Evolutionary conservation across 2,329 filamentous ascomycete genomes (phyloP), one percentile per base, ranked within the genome.

Genomic region (Fusarium austroafricanum): DNA sequence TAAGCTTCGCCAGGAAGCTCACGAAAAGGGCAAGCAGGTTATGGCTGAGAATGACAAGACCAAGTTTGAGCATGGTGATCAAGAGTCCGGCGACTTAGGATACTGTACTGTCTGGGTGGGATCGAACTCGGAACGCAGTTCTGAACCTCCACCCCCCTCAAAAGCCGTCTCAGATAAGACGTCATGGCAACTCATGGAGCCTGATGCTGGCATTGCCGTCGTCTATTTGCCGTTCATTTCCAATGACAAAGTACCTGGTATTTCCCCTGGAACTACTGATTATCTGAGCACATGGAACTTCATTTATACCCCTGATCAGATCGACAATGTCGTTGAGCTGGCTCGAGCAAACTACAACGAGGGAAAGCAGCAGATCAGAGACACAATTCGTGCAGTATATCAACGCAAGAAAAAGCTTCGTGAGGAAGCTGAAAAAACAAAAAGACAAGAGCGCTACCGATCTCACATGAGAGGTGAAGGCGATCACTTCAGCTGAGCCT

Each of bases 271-370:
- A 23, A 87, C 86, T 4, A 92, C 88, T 53, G 93, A 97, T 62
- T 98, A 94, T 79, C 89, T 98, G 83, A 93, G 89, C 71, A 99
- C 96, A 0, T 99, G 96, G 96, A 99, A 99, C 76, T 98, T 98
- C 76, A 90, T 97, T 29, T 99, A 98, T 78, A 96, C 92, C 3
- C 90, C 94, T 0, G 90, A 96, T 58, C 91, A 99, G 78, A 89
- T 99, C 52, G 94, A 98, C 71, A 87, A 88, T 26, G 93, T 97
- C 1, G 91, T 97, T 3, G 84, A 86, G 7, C 85, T 99, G 28
- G 94, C 96, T 2, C 86, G 89, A 55, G 93, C 93, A 12, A 99
- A 99, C 78, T 99, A 93, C 71, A 84, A 87, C 8, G 93, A 97
- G 76, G 94, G 95, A 1, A 87, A 87, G 49, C 91, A 92, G 57